A percentile compares a stretch with the other conserved stretches of the same genome.
Evolutionary conservation across 2,329 filamentous ascomycete genomes (phyloP).

Genomic region (Tolypocladium paradoxum): DNA sequence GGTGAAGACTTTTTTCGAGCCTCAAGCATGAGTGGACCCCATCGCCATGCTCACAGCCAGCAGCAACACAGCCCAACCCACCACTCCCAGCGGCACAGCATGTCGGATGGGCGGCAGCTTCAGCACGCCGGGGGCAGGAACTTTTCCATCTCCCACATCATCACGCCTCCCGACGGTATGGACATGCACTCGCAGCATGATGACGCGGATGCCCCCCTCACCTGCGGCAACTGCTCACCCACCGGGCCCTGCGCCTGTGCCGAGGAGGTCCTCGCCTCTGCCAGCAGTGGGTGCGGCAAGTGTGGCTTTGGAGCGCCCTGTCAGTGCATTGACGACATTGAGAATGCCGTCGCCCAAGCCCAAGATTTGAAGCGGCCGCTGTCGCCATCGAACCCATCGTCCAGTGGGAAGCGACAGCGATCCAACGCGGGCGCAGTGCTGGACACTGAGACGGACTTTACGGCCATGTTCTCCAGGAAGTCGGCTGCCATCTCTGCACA

Average conservation of each 20-base stretch:
- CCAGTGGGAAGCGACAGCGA: conserved; percentile 46
- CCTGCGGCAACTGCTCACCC: conserved; percentile 46
- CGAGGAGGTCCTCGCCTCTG: conserved; percentile 44
- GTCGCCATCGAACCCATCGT: conserved; percentile 30
- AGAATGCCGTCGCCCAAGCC: conserved; percentile 31
- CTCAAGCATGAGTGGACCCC: conserved; percentile 14
- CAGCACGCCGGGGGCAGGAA: conserved; percentile 22
- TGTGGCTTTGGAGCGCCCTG: conserved; percentile 54
- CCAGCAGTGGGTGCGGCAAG: conserved; percentile 50
- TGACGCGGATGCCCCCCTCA: conserved; percentile 23
- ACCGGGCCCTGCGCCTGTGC: conserved; percentile 46
- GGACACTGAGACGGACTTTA: conserved; percentile 64
- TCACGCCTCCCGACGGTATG: conserved; percentile 38
- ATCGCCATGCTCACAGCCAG: conserved; percentile 14
- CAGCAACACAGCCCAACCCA: conserved; percentile 16
- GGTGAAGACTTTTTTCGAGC: conserved; percentile 17
- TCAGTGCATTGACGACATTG: conserved; percentile 52
- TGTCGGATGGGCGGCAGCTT: conserved; percentile 13
- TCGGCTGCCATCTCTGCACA: not conserved
- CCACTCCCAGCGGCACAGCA: conserved; percentile 15
- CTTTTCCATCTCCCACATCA: conserved; percentile 47
- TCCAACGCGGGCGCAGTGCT: conserved; percentile 31
- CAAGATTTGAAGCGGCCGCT: conserved; percentile 36
- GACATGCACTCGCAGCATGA: conserved; percentile 18
- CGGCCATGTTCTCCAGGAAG: conserved; percentile 48